phyloP scores from a whole-genome alignment of 2,329 filamentous ascomycete species.

The Mycocentrospora acerina region DNA sequence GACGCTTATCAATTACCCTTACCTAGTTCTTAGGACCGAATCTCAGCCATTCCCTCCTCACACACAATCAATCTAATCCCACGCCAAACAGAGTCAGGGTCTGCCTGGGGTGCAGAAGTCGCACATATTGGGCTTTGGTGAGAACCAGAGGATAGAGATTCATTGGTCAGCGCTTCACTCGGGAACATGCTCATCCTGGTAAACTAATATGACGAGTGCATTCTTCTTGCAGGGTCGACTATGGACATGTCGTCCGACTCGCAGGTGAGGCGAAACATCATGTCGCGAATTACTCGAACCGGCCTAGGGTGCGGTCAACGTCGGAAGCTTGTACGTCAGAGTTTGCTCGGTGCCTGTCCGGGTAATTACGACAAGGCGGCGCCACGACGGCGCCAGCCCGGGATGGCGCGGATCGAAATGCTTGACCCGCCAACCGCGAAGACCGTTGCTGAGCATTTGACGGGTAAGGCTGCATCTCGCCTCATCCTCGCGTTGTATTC shows the following conservation, averaged over 20 bases:
- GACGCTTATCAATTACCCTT: too few relatives aligned
- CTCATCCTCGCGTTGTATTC: slow-evolving; percentile 1
- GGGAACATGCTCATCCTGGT: too few relatives aligned
- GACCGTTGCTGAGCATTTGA: neutral
- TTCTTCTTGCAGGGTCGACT: slow-evolving; percentile 9
- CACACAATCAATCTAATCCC: neutral
- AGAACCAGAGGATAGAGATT: neutral
- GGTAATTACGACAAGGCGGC: slow-evolving; percentile 19
- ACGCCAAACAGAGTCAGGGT: neutral
- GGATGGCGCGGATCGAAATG: slow-evolving; percentile 20
- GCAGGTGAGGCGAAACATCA: slow-evolving; percentile 5
- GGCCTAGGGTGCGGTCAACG: slow-evolving; percentile 13
- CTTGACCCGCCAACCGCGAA: slow-evolving; percentile 17
- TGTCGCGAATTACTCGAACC: slow-evolving; percentile 18
- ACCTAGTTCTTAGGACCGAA: too few relatives aligned
- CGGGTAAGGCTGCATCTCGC: slow-evolving; percentile 12
- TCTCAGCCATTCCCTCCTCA: neutral
- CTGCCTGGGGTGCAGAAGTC: slow-evolving; percentile 7
- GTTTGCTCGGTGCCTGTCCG: slow-evolving; percentile 14
- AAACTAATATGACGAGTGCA: slow-evolving; percentile 2
- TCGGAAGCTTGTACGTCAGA: slow-evolving; percentile 11
- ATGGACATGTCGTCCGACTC: slow-evolving; percentile 2
- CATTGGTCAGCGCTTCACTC: slow-evolving; percentile 5
- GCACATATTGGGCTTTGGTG: neutral
- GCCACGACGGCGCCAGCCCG: slow-evolving; percentile 19